Percentiles rank a stretch among this genome's conserved stretches.
Conservation (phyloP, 495 filamentous ascomycete genomes). For the Evansstolkia leycettana region DNA sequence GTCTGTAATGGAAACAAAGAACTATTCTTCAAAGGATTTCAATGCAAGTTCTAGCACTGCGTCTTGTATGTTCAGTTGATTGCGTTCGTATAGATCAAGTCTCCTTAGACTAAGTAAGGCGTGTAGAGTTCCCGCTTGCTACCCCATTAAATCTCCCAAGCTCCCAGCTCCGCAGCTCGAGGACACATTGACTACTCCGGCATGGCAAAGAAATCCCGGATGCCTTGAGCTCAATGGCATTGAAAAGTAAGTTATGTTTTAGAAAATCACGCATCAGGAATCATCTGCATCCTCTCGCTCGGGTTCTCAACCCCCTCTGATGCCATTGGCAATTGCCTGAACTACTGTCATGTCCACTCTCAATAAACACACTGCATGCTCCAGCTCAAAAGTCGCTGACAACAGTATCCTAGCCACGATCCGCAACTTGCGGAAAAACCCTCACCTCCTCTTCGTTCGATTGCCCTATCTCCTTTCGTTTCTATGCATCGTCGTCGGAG, state of each 20-base stretch:
- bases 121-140: too few species aligned
- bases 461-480: constrained; percentile 50
- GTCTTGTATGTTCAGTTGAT: too few species aligned
- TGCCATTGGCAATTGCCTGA: too few species aligned
- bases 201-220: constrained; percentile 5
- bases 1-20: too few species aligned
- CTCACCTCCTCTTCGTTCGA: constrained; percentile 25
- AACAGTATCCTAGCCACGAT: constrained; percentile 19
- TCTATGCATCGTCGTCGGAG: constrained; percentile 75
- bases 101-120: too few species aligned
- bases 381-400: constrained; percentile 9
- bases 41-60: too few species aligned
- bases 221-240: constrained; percentile 21
- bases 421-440: constrained; percentile 34
- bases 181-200: not conserved
- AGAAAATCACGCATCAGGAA: not conserved
- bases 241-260: constrained; percentile 25
- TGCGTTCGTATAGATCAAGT: too few species aligned
- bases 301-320: too few species aligned
- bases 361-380: constrained; percentile 8
- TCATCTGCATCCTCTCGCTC: too few species aligned
- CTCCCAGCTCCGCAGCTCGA: not conserved
- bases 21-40: too few species aligned
- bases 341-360: not conserved
- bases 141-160: not conserved